Percentiles rank a stretch among this genome's conserved stretches.
Evolutionary conservation across 164 flowering plant species (phyloP).

Genomic region (Buxus sempervirens): DNA sequence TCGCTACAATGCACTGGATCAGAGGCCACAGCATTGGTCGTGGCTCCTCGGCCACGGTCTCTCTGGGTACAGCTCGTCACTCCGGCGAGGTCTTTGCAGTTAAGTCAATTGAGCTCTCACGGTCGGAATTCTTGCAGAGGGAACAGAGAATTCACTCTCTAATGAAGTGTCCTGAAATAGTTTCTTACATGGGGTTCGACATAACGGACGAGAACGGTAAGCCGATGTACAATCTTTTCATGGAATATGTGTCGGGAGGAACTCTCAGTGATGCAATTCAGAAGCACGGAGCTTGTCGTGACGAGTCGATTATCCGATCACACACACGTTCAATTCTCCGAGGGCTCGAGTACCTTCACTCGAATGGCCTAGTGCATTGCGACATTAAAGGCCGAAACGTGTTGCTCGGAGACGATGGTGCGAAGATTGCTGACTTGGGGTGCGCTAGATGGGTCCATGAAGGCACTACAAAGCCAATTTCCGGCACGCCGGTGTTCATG

Average conservation of each 20-base stretch:
- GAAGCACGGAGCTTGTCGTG: constrained; percentile 32
- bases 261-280: constrained; percentile 44
- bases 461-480: constrained; percentile 11
- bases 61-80: constrained; percentile 46
- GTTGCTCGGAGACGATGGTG: constrained; percentile 43
- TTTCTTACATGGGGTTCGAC: constrained; percentile 48
- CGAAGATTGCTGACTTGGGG: constrained; percentile 76
- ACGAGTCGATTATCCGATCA: constrained; percentile 34
- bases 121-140: constrained; percentile 36
- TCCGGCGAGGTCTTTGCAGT: constrained; percentile 61
- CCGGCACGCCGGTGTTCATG: constrained; percentile 81
- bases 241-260: constrained; percentile 65
- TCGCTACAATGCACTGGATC: constrained; percentile 48
- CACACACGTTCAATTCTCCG: constrained; percentile 35
- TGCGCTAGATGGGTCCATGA: constrained; percentile 44
- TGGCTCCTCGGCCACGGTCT: constrained; percentile 41
- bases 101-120: constrained; percentile 46
- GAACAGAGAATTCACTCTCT: constrained; percentile 49
- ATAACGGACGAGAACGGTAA: constrained; percentile 31
- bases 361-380: constrained; percentile 63
- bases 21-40: constrained; percentile 61
- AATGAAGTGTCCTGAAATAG: constrained; percentile 38
- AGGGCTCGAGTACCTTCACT: constrained; percentile 63
- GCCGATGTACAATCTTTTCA: constrained; percentile 47
- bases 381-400: constrained; percentile 73